These are phyloP conservation scores for Jamesozyma lodderae DNA, from an alignment of 805 yeast genomes.

Conservation along the genomic window DNA sequence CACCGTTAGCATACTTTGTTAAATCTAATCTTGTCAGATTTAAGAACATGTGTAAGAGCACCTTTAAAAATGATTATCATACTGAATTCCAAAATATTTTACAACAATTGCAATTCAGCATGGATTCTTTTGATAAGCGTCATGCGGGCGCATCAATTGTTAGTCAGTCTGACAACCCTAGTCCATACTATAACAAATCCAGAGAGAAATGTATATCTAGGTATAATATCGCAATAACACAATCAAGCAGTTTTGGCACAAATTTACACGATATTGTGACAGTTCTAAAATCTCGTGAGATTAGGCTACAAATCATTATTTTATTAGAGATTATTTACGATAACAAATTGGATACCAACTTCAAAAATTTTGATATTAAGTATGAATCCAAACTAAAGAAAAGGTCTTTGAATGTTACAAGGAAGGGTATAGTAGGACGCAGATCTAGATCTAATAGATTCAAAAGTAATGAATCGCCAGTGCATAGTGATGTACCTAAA, in stretches of 20 bases:
- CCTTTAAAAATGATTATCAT: conserved; percentile 9
- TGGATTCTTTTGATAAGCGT: conserved; percentile 36
- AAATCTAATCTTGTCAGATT: conserved; percentile 44
- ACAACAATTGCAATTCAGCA: conserved; percentile 26
- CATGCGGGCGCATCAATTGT: conserved; percentile 18
- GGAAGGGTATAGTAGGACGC: conserved; percentile 10
- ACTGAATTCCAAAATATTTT: conserved; percentile 22
- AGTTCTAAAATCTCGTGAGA: conserved; percentile 44
- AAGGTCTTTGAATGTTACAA: conserved; percentile 29
- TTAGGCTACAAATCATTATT: conserved; percentile 45
- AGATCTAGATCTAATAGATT: conserved; percentile 21
- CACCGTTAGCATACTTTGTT: conserved; percentile 34
- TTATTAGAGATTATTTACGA: conserved; percentile 37
- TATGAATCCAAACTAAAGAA: conserved; percentile 17
- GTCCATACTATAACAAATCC: background rate
- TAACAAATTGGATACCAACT: conserved; percentile 30
- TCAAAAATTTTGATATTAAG: conserved; percentile 26
- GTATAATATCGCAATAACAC: conserved; percentile 2
- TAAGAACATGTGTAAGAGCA: conserved; percentile 33
- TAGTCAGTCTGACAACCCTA: background rate
- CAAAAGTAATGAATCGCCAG: conserved; percentile 5
- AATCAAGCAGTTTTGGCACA: conserved; percentile 10
- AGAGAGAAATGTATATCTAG: conserved; percentile 13
- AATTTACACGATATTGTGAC: conserved; percentile 26
- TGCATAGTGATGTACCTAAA: background rate